Base-by-base conservation (phyloP, 352 stramenopile genomes). In the Phytophthora crassamura region DNA sequence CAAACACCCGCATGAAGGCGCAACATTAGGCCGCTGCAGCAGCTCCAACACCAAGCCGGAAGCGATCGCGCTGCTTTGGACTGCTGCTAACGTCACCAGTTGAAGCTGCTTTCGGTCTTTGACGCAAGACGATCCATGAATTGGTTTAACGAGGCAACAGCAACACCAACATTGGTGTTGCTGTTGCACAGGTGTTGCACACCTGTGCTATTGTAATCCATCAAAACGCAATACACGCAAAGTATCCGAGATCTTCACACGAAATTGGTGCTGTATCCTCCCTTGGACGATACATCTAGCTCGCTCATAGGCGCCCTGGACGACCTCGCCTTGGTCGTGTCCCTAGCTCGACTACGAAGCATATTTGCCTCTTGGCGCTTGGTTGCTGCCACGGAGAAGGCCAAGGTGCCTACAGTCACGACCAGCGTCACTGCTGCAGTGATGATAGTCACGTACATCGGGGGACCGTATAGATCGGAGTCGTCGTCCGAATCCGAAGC, bases 251-350 rank as follows among this genome's bases (percentile, higher is more conserved):
- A 6, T 10, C 9, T 53, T 69, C 46, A 72, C 28, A 72, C 64
- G 59, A 72, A 72, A 25, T 72, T 72, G 35, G 64, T 72, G 39
- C 57, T 72, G 52, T 72, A 67, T 49, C 63, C 57, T 33, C 54
- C 64, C 39, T 72, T 72, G 35, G 36, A n/a, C n/a, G n/a, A n/a
- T n/a, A n/a, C 18, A 43, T 51, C 41, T 33, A 67, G 25, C 36
- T 71, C 56, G 20, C 49, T 71, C 41, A 66, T 57, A 30, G 63
- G 58, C 6, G 49, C 57, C 14, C 45, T 42, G 4, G 59, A 47
- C 34, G 49, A 45, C 8, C 40, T 51, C 0, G 9, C 32, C 34
- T 46, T 64, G 8, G 10, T 64, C n/a, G 45, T 16, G 11, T 43
- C 46, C 18, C 64, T 69, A 16, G 49, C 32, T 0, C 40, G 55